These are phyloP conservation scores for Aspergillus avenaceus DNA, from an alignment of 495 filamentous ascomycete genomes.

Conservation along the genomic window DNA sequence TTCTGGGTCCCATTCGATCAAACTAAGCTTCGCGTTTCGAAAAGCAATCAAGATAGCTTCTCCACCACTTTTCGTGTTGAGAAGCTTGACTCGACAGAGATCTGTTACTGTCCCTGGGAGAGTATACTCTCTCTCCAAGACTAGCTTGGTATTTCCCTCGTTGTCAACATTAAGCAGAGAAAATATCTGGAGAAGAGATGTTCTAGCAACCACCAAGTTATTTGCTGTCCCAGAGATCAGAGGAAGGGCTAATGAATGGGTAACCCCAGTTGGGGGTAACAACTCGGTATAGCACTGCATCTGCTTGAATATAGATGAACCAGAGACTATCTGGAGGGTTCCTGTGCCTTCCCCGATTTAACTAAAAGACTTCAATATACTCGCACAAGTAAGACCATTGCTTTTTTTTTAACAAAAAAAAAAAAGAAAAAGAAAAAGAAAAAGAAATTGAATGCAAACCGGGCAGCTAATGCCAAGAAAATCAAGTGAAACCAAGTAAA, in stretches of 20 bases:
- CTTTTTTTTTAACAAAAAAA: too few relatives aligned
- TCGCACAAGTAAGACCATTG: constrained; percentile 11
- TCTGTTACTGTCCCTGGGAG: constrained; percentile 81
- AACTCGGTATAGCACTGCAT: constrained; percentile 91
- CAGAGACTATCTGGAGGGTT: neutral
- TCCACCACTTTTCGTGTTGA: constrained; percentile 69
- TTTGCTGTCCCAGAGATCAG: constrained; percentile 70
- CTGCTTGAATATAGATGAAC: constrained; percentile 1
- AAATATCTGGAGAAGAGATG: constrained; percentile 90
- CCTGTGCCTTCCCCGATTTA: constrained; percentile 11
- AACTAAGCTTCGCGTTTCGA: constrained; percentile 84
- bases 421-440: neutral
- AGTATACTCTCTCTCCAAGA: constrained; percentile 77
- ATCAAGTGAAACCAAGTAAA: too few relatives aligned
- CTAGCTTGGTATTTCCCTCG: constrained; percentile 66
- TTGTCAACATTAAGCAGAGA: constrained; percentile 28
- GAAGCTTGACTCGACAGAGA: constrained; percentile 67
- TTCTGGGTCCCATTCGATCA: constrained; percentile 92
- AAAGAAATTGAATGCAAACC: neutral
- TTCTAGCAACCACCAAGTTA: constrained; percentile 85
- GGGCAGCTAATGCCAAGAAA: too few relatives aligned
- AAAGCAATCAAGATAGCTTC: constrained; percentile 81
- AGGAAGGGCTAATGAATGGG: constrained; percentile 75
- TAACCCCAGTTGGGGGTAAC: constrained; percentile 86
- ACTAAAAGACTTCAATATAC: constrained; percentile 13